Percentiles rank a stretch among this genome's conserved stretches.
Evolutionary conservation across 495 filamentous ascomycete genomes (phyloP).

Genomic region (Penicillium cosmopolitanum): DNA sequence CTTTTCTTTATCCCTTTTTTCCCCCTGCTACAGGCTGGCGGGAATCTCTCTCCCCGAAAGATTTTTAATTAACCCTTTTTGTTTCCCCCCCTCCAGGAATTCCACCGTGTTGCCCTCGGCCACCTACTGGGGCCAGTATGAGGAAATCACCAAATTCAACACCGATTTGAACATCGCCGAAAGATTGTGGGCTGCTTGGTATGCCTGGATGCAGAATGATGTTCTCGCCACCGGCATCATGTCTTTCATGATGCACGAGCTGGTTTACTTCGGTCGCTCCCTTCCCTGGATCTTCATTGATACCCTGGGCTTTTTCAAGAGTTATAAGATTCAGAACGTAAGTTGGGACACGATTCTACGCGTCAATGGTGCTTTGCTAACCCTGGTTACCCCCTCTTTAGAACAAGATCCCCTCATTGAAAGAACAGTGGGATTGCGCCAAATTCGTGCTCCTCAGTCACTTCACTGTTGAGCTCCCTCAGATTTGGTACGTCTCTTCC

Average conservation of each 20-base stretch:
- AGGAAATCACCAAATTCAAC: constrained; percentile 86
- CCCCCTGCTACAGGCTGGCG: background rate
- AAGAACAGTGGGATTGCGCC: constrained; percentile 94
- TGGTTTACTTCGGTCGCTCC: constrained; percentile 91
- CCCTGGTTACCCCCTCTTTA: constrained; percentile 32
- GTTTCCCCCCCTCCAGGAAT: constrained; percentile 48
- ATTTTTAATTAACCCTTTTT: background rate
- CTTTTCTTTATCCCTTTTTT: background rate
- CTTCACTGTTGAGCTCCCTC: constrained; percentile 95
- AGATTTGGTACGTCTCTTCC: constrained; percentile 75
- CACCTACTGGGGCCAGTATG: constrained; percentile 79
- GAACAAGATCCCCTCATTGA: constrained; percentile 86
- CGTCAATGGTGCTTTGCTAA: background rate
- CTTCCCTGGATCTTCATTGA: constrained; percentile 95
- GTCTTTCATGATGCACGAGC: constrained; percentile 94
- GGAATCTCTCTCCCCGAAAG: background rate
- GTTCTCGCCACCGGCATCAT: constrained; percentile 93
- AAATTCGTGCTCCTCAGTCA: constrained; percentile 88
- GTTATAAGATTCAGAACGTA: constrained; percentile 92
- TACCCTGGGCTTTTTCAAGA: constrained; percentile 79
- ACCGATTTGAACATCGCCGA: constrained; percentile 83
- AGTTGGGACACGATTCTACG: constrained; percentile 25
- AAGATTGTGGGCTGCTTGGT: constrained; percentile 91
- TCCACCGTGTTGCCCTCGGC: constrained; percentile 58
- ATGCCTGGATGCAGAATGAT: constrained; percentile 98